Base-by-base conservation (phyloP, 2,329 filamentous ascomycete genomes). In the Elsinoe necatrix region DNA sequence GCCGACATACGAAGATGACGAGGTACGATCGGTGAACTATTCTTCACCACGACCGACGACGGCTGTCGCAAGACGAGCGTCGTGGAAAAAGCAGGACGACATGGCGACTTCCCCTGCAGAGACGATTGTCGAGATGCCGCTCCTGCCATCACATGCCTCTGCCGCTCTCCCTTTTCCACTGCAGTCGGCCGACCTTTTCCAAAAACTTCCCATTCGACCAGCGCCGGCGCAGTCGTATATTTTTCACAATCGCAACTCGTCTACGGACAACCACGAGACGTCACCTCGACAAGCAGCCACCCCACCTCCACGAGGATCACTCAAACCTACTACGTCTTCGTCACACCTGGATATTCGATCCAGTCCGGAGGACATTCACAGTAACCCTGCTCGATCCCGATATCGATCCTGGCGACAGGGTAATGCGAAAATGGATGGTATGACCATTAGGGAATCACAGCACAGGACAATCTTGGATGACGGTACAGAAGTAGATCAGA, bases 401-500 rank as follows among this genome's bases (percentile, higher is more conserved):
- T 77, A 78, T 61, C 69, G 75, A 52, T 73, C 74, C 50, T 78
- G 76, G 76, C 68, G 75, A 25, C 67, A 73, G 63, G 75, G 75
- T 16, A 73, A 77, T 58, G 73, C 74, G 4, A 72, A 70, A 57
- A 62, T 75, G 61, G 61, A 66, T 12, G 68, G 69, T 47, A 61
- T 63, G 68, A 69, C 62, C 59, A 72, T 68, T 63, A 68, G 65
- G 57, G 68, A 68, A 52, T 69, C 66, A 62, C 66, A 63, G 61
- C 66, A 61, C 57, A 62, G 50, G 59, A 71, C 39, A 70, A 62
- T 64, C 18, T 27, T 61, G 14, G 70, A 72, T 45, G 75, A 75
- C 42, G 67, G 71, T 31, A 68, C 71, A 6, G 74, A 75, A 47
- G 76, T 83, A 21, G 82, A 84, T 56, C 81, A 80, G 66, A 78